Conservation (phyloP, 352 stramenopile species). For the Pythium apleroticum region DNA sequence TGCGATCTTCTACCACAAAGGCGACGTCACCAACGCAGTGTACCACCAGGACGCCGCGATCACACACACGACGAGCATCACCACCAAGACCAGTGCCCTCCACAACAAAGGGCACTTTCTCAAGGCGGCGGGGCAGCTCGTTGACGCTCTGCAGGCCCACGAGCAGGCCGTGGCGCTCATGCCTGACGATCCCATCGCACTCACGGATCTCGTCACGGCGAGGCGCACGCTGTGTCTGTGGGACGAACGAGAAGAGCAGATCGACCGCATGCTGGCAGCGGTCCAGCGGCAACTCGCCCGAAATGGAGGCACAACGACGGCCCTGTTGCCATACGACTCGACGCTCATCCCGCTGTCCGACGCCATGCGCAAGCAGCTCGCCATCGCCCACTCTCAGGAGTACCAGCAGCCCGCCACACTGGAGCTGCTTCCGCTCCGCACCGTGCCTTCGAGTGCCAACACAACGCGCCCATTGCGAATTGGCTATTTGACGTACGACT, state of each 20-base stretch:
- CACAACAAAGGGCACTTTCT: constrained; percentile 81
- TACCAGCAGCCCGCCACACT: constrained; percentile 46
- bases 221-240: constrained; percentile 63
- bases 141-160: constrained; percentile 43
- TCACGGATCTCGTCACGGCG: constrained; percentile 53
- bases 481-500: constrained; percentile 90
- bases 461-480: constrained; percentile 47
- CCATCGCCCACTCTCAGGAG: constrained; percentile 26
- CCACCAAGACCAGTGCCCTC: constrained; percentile 34
- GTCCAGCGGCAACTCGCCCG: constrained; percentile 26
- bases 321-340: constrained; percentile 69
- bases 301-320: neutral
- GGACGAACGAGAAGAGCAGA: constrained; percentile 45
- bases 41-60: constrained; percentile 49
- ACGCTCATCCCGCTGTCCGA: constrained; percentile 61
- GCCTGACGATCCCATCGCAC: constrained; percentile 34
- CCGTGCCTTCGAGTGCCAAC: neutral
- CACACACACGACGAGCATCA: constrained; percentile 6
- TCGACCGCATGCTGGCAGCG: constrained; percentile 40
- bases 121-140: constrained; percentile 40
- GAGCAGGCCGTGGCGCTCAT: constrained; percentile 39
- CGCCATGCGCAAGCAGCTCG: constrained; percentile 45
- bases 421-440: constrained; percentile 26
- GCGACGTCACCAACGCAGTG: constrained; percentile 39
- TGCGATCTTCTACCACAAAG: constrained; percentile 46